Evolutionary conservation across 2,329 filamentous ascomycete genomes (phyloP).

Genomic region (Leptosphaerulina australis): DNA sequence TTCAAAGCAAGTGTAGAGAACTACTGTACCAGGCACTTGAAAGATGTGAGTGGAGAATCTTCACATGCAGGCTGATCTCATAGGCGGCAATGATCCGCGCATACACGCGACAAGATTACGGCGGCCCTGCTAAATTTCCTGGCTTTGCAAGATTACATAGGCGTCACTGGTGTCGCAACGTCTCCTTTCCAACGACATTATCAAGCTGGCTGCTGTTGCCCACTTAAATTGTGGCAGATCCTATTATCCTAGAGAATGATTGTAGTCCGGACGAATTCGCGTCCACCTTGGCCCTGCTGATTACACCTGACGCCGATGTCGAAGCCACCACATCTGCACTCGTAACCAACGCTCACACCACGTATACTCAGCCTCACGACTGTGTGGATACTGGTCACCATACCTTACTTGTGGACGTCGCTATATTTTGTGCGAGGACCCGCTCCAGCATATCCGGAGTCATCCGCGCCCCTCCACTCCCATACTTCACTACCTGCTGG

Average conservation of each 20-base stretch:
- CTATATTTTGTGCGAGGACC: slow-evolving; percentile 33
- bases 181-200: slow-evolving; percentile 20
- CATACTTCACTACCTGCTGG: slow-evolving; percentile 59
- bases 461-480: slow-evolving; percentile 62
- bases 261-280: slow-evolving; percentile 43
- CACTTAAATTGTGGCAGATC: slow-evolving; percentile 44
- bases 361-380: slow-evolving; percentile 25
- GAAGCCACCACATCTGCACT: slow-evolving; percentile 27
- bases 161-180: slow-evolving; percentile 15
- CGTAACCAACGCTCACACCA: slow-evolving; percentile 25
- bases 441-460: slow-evolving; percentile 60
- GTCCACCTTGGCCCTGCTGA: slow-evolving; percentile 26
- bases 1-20: neutral
- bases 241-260: slow-evolving; percentile 41
- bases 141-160: slow-evolving; percentile 24
- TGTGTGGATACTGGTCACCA: slow-evolving; percentile 7
- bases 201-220: slow-evolving; percentile 34
- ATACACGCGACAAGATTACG: slow-evolving; percentile 26
- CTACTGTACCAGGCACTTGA: no score
- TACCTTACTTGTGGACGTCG: slow-evolving; percentile 33
- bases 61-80: slow-evolving; percentile 32
- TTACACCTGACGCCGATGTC: slow-evolving; percentile 32
- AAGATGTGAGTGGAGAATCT: slow-evolving; percentile 6
- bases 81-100: slow-evolving; percentile 25
- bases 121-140: slow-evolving; percentile 31